phyloP scores from a whole-genome alignment of 2,329 filamentous ascomycete species.

The Aspergillus sp. region DNA sequence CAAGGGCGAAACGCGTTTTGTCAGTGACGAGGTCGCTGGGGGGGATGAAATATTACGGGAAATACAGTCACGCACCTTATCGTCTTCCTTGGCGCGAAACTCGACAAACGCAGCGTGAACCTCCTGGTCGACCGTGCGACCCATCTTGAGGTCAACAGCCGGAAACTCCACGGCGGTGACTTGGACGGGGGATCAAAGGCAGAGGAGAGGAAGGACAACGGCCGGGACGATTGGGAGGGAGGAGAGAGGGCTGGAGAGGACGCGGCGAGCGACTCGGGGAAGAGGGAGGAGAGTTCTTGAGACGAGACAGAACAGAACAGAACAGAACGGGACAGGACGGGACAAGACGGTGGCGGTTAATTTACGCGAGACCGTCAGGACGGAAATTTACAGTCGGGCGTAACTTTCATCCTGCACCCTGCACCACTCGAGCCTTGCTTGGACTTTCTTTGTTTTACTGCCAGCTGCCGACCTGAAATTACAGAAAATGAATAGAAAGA shows the following conservation, averaged over 20 bases:
- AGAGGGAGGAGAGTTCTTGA: slow-evolving; percentile 3
- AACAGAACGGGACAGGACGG: slow-evolving; percentile 14
- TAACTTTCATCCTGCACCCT: slow-evolving; percentile 12
- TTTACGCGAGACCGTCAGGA: slow-evolving; percentile 18
- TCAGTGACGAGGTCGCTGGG: slow-evolving; percentile 26
- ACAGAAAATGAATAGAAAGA: too few relatives aligned
- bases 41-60: slow-evolving; percentile 32
- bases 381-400: slow-evolving; percentile 11
- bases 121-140: slow-evolving; percentile 44
- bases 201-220: neutral
- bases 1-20: slow-evolving; percentile 16
- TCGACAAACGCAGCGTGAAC: slow-evolving; percentile 46
- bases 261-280: slow-evolving; percentile 1
- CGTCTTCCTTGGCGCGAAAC: slow-evolving; percentile 45
- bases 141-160: slow-evolving; percentile 28
- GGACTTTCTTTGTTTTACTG: neutral
- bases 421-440: neutral
- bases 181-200: neutral
- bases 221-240: slow-evolving; percentile 3
- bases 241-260: slow-evolving; percentile 8
- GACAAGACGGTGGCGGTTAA: slow-evolving; percentile 19
- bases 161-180: neutral
- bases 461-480: too few relatives aligned
- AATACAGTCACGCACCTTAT: slow-evolving; percentile 39
- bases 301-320: slow-evolving; percentile 5